A percentile compares a stretch with the other conserved stretches of the same genome.
Evolutionary conservation across 1,284 basidiomycete species (phyloP).

Genomic region (Salmacisia buchloeana): DNA sequence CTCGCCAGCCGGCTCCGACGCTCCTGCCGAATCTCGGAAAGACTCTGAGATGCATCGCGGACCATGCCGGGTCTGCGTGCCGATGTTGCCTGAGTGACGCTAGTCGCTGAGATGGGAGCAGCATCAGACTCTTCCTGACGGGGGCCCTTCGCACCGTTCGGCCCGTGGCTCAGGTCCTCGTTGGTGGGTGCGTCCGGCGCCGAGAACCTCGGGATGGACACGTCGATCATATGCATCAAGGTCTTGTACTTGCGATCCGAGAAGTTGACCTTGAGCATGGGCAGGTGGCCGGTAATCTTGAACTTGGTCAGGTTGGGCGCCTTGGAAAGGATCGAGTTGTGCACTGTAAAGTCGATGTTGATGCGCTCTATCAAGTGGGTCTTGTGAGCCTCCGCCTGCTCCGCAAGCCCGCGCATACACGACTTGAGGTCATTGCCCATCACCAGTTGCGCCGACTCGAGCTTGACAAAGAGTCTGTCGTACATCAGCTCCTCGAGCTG

Average conservation of each 20-base stretch:
- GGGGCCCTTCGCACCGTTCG: no score
- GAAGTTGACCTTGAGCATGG: conserved; percentile 82
- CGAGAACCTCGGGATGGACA: conserved; percentile 67
- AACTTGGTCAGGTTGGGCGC: conserved; percentile 79
- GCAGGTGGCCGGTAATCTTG: conserved; percentile 86
- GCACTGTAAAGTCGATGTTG: conserved; percentile 81
- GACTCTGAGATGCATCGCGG: not conserved
- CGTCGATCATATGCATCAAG: conserved; percentile 86
- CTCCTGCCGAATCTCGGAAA: conserved; percentile 16
- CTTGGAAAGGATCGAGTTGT: conserved; percentile 87
- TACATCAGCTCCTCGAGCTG: conserved; percentile 93
- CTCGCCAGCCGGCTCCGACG: conserved; percentile 34
- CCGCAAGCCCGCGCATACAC: conserved; percentile 60
- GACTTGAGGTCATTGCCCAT: conserved; percentile 78
- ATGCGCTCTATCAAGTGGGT: conserved; percentile 82
- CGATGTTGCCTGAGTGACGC: not conserved
- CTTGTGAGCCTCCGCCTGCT: conserved; percentile 58
- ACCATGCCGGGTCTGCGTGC: conserved; percentile 1
- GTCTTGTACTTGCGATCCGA: conserved; percentile 95
- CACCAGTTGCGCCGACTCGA: conserved; percentile 86
- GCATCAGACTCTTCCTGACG: no score
- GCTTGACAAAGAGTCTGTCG: conserved; percentile 77
- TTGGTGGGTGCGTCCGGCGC: not conserved
- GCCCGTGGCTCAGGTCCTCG: not conserved
- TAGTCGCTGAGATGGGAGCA: no score